phyloP scores from a whole-genome alignment of 2,329 filamentous ascomycete species.

The Trichophyton equinum region DNA sequence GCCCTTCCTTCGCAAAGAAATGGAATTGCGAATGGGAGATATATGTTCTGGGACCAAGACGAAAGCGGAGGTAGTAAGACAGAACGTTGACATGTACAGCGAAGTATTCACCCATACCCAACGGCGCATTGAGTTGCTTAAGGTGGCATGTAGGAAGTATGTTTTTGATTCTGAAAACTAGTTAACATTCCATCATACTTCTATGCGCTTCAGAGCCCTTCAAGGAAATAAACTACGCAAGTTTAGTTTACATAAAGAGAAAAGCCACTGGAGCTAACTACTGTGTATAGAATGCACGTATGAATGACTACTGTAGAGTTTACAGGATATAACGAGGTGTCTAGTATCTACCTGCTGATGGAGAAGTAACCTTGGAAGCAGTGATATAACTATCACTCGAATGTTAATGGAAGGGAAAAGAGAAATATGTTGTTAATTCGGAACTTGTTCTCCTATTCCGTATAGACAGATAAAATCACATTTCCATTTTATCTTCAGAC shows the following conservation, averaged over 20 bases:
- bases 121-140: conserved; percentile 55
- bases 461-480: neutral
- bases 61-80: conserved; percentile 60
- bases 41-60: conserved; percentile 81
- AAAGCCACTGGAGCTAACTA: too few species aligned
- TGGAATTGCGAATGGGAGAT: conserved; percentile 93
- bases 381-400: too few species aligned
- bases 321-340: too few species aligned
- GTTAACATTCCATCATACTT: neutral
- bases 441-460: neutral
- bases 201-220: neutral
- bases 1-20: conserved; percentile 91
- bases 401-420: too few species aligned
- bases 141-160: conserved; percentile 47
- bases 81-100: conserved; percentile 77
- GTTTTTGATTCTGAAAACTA: conserved; percentile 26
- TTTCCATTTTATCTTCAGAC: neutral
- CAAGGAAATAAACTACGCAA: too few species aligned
- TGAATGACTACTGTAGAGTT: too few species aligned
- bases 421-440: neutral
- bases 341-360: too few species aligned
- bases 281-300: too few species aligned
- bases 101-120: conserved; percentile 73
- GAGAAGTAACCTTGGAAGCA: too few species aligned
- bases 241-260: too few species aligned